Evolutionary conservation across 352 stramenopile genomes (phyloP), one percentile per base, ranked within the genome.

Genomic region (Pythium brachiatum): DNA sequence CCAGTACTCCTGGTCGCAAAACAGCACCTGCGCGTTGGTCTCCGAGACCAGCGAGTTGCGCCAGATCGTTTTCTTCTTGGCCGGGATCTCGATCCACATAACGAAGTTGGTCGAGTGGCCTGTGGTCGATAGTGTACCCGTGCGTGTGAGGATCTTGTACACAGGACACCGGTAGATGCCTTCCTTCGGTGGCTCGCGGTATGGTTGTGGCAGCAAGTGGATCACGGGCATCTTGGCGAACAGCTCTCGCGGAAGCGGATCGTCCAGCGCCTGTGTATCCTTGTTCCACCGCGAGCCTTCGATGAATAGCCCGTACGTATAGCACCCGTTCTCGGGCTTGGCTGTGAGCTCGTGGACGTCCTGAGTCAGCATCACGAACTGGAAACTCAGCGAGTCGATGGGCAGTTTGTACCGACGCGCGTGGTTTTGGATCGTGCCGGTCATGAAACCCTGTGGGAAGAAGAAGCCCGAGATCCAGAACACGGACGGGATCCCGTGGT

Each of bases 71-170:
- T 70, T 64, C 51, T 89, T 87, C 64, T 81, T 85, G 20, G 80
- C 86, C 32, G 96, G 96, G 16, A 99, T 83, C 53, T 98, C 94
- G 63, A 99, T 96, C 96, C 95, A 98, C 68, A 98, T 97, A 57
- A 99, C 88, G 75, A 99, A 99, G 80, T 99, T 99, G 25, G 96
- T 98, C 32, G 88, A 97, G 70, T 99, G 96, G 41, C 96, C 96
- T 0, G 96, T 99, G 16, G 96, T 99, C 1, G 92, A 97, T 15
- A 99, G 73, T 36, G 91, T 98, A 27, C 95, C 95, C 53, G 88
- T 73, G 25, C 90, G 78, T 23, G 80, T 93, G 34, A 97, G 71
- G 21, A 96, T 88, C 74, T 97, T 97, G 68, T 97, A 97, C 20
- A 97, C 79, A 3, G 90, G 90, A 51, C 87, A 95, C 38, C 84